Evolutionary conservation across 2,329 filamentous ascomycete species (phyloP), one percentile per base, ranked within the genome.

Genomic region (Paraphoma chrysanthemicola): DNA sequence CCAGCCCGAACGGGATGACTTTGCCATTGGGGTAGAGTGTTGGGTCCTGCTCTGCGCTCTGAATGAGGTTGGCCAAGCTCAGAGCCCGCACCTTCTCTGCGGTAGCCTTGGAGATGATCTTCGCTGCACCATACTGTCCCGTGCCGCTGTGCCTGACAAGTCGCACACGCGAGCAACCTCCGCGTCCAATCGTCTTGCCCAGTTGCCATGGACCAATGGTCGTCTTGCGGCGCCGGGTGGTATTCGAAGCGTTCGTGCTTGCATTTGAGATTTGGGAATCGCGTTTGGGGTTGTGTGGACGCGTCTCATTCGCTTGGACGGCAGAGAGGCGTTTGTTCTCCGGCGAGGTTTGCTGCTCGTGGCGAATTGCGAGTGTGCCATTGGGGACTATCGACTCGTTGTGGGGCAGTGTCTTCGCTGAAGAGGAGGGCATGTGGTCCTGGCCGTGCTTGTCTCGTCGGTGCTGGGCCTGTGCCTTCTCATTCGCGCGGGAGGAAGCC

Each of bases 161-260:
- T 52, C 94, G 86, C 14, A 99, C 95, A 29, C 92, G 87, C 12
- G 93, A 94, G 48, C 92, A 96, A 1, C 93, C 93, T 3, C 95
- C 95, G 67, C 92, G 91, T 0, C 95, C 95, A 29, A 99, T 83
- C 0, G 91, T 96, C 74, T 87, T 92, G 6, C 95, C 95, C 3
- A 99, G 81, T 64, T 94, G 88, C 95, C 95, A 99, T 63, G 94
- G 94, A 0, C 95, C 95, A 68, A 99, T 91, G 68, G 92, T 90
- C 10, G 90, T 91, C 78, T 88, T 88, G 44, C 83, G 79, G 60
- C 84, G 82, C 5, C 82, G 80, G 51, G 69, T 73, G 51, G 81
- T 82, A 29, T 71, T 73, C 3, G 81, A 83, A 4, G 82, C 84
- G 47, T 82, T 79, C 2, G 83, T 84, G 6, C 85, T 88, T 0